Evolutionary conservation across 805 yeast species (phyloP).

Genomic region (Huiozyma naganishii): DNA sequence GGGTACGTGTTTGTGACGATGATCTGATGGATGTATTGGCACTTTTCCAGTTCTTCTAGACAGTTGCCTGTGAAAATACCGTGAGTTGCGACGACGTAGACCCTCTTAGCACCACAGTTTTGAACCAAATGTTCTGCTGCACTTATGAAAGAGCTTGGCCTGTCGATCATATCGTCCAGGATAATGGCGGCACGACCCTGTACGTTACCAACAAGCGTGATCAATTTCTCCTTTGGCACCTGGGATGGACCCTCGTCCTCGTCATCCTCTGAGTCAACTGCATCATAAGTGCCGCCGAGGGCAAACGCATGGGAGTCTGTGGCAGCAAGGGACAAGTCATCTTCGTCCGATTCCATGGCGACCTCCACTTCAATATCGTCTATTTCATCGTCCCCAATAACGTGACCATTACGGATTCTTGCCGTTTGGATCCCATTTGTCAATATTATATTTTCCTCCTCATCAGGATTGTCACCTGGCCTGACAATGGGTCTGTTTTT

Average conservation of each 20-base stretch:
- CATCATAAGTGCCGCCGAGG: slow-evolving; percentile 73
- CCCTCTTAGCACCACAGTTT: slow-evolving; percentile 92
- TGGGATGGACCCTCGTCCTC: slow-evolving; percentile 51
- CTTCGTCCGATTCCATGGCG: slow-evolving; percentile 24
- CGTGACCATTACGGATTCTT: slow-evolving; percentile 92
- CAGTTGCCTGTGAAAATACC: slow-evolving; percentile 88
- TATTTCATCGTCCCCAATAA: slow-evolving; percentile 71
- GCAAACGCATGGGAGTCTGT: slow-evolving; percentile 40
- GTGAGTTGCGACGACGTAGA: slow-evolving; percentile 88
- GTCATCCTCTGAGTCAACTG: slow-evolving; percentile 71
- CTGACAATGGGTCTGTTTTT: slow-evolving; percentile 34
- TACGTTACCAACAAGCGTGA: slow-evolving; percentile 94
- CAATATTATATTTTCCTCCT: slow-evolving; percentile 56
- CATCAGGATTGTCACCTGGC: slow-evolving; percentile 38
- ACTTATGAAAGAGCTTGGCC: slow-evolving; percentile 85
- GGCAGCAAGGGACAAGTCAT: slow-evolving; percentile 11
- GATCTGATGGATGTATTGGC: slow-evolving; percentile 77
- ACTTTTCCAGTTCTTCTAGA: slow-evolving; percentile 64
- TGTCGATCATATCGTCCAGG: slow-evolving; percentile 94
- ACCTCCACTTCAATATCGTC: slow-evolving; percentile 23
- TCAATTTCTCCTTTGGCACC: slow-evolving; percentile 57
- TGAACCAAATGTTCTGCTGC: slow-evolving; percentile 96
- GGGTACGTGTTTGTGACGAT: slow-evolving; percentile 97
- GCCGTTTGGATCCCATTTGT: slow-evolving; percentile 88
- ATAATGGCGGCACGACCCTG: slow-evolving; percentile 85